Base-by-base conservation (phyloP, 805 yeast genomes). In the Metschnikowia santaceciliae region DNA sequence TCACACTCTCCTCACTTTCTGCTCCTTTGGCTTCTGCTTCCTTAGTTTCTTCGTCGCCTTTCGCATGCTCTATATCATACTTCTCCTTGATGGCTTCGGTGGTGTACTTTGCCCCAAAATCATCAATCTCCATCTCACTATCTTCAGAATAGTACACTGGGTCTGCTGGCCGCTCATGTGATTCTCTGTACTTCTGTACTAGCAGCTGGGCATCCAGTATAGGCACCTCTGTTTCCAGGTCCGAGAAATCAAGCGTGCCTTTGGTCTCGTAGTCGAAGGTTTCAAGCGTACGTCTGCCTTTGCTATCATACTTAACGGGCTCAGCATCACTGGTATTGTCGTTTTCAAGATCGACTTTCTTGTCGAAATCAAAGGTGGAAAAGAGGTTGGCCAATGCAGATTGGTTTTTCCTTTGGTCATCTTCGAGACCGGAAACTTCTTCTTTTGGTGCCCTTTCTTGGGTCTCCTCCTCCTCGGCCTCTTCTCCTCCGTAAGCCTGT, bases 321-420 rank as follows among this genome's bases (percentile, higher is more conserved):
- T 69, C 79, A 32, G 65, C 66, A 20, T 57, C 61, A 23, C 43
- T 38, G 47, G 53, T 59, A 17, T 66, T 75, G 32, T 67, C 76
- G 6, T 20, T 32, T 17, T 70, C 69, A 15, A 76, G 59, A 1
- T 68, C 75, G 17, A 78, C 52, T 3, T 83, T 80, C 57, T 75
- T 76, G 42, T 81, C 83, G 54, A 81, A 81, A 58, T 83, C 78
- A 53, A 73, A 78, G 6, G 64, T 70, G 0, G 64, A 69, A 46
- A 85, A 65, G 47, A 86, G 61, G 5, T 71, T 66, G 3, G 78
- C 77, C 32, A 85, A 61, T 3, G 83, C 71, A 41, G 75, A 71
- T 26, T 65, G 71, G 42, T 75, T 77, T 54, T 75, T 68, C 15
- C 45, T 49, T 8, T 45, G 60, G 44, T 71, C 76, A 7, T 46